Conservation (phyloP, 371 early-diverging fungal genomes). For the Catenaria anguillulae region DNA sequence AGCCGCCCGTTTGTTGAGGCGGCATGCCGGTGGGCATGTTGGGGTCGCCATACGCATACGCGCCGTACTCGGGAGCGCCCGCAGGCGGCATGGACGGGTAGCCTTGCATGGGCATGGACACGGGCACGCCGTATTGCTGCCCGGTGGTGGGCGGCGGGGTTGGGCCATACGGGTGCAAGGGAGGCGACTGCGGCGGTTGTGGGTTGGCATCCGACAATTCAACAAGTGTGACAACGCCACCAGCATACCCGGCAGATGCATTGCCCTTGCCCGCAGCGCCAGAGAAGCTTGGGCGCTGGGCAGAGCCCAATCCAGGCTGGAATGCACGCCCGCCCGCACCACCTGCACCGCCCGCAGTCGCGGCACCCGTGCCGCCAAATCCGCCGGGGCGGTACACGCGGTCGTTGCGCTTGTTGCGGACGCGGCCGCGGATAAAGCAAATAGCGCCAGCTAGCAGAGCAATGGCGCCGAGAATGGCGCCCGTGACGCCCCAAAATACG, state of each 20-base stretch:
- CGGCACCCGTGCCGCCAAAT: neutral
- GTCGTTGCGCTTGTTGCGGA: neutral
- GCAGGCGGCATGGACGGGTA: neutral
- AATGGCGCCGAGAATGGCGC: neutral
- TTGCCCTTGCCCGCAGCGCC: neutral
- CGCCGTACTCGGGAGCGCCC: neutral
- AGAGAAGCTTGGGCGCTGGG: neutral
- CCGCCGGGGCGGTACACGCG: neutral
- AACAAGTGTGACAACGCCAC: neutral
- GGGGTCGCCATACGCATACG: neutral
- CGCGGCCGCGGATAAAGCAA: neutral
- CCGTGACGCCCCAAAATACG: neutral
- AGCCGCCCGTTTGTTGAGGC: no score
- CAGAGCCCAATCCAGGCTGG: neutral
- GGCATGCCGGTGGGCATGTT: no score
- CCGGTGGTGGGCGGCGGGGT: neutral
- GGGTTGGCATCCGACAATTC: neutral
- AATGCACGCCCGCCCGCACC: neutral
- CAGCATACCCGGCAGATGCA: neutral
- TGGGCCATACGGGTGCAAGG: neutral
- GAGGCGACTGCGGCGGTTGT: neutral
- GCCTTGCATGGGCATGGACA: no score
- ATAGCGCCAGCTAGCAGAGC: neutral
- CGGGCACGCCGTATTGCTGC: neutral
- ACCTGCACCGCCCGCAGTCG: neutral